Evolutionary conservation across 2,329 filamentous ascomycete species (phyloP).

Genomic region (Trichoderma gracile): DNA sequence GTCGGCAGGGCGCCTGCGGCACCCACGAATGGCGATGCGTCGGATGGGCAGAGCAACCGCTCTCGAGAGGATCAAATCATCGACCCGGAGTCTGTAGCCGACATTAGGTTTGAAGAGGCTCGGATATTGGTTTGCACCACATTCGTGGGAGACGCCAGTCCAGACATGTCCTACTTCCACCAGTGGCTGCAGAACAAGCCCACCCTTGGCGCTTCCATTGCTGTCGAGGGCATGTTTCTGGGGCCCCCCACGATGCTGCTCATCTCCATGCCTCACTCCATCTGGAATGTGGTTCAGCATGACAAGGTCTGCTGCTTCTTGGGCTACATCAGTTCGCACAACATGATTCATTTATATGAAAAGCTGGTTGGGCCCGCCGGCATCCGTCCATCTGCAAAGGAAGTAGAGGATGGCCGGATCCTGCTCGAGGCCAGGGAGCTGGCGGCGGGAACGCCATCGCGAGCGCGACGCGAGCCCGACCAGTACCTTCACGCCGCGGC

Average conservation of each 20-base stretch:
- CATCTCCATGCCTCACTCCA: constrained; percentile 64
- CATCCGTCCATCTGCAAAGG: constrained; percentile 50
- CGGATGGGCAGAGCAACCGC: constrained; percentile 31
- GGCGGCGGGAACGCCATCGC: constrained; percentile 40
- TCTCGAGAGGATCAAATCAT: constrained; percentile 45
- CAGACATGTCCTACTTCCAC: constrained; percentile 66
- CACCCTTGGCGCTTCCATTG: constrained; percentile 57
- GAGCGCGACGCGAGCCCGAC: constrained; percentile 35
- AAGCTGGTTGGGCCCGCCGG: constrained; percentile 53
- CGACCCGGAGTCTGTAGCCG: constrained; percentile 51
- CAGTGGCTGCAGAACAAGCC: constrained; percentile 65
- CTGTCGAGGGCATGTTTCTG: constrained; percentile 67
- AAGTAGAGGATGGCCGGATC: constrained; percentile 59
- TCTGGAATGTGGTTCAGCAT: constrained; percentile 65
- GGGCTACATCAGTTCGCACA: constrained; percentile 66
- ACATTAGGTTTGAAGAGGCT: constrained; percentile 62
- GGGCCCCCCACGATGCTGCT: constrained; percentile 66
- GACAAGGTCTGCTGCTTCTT: constrained; percentile 67
- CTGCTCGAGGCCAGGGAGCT: constrained; percentile 55
- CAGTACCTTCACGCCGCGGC: constrained; percentile 32
- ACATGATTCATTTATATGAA: constrained; percentile 66
- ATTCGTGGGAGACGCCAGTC: constrained; percentile 64
- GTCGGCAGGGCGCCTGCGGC: constrained; percentile 36
- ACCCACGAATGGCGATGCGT: constrained; percentile 34
- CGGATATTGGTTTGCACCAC: constrained; percentile 67